phyloP scores from a whole-genome alignment of 768 basidiomycete genomes.

The Auriscalpium microsporum region DNA sequence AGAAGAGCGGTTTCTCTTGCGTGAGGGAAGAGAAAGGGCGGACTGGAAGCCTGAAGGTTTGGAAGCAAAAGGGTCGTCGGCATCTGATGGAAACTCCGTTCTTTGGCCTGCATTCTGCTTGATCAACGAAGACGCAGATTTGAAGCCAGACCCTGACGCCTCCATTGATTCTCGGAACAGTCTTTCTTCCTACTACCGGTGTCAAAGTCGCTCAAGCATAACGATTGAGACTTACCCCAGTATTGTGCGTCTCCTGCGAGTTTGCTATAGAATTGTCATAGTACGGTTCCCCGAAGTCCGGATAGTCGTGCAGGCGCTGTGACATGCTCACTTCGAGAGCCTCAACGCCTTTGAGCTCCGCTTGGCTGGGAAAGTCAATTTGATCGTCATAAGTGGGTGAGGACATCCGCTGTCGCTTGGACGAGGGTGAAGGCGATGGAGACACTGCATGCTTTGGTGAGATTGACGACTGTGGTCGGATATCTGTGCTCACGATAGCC shows the following conservation, averaged over 20 bases:
- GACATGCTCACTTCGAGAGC: constrained; percentile 5
- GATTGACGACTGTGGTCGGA: too few species aligned
- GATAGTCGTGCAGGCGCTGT: background rate
- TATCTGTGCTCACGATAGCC: too few species aligned
- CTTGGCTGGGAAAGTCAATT: constrained; percentile 36
- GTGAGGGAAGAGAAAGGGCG: background rate
- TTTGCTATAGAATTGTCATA: too few species aligned
- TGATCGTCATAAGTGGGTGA: constrained; percentile 49
- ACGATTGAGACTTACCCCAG: too few species aligned
- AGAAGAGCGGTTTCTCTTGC: background rate
- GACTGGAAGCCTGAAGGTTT: background rate
- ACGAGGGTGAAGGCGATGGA: constrained; percentile 27
- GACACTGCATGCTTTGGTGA: too few species aligned
- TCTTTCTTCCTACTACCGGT: too few species aligned
- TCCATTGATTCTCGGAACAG: too few species aligned
- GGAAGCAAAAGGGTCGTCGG: background rate
- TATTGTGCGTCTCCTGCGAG: too few species aligned
- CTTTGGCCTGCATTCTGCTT: background rate
- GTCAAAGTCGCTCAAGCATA: background rate
- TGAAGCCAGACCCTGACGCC: background rate
- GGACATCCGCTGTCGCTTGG: constrained; percentile 53
- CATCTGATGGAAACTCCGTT: background rate
- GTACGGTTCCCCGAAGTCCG: too few species aligned
- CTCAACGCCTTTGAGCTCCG: constrained; percentile 14
- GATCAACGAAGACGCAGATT: background rate